These are phyloP conservation scores for Panicum virgatum DNA, from an alignment of 202 grass and related monocot species.

Conservation along the genomic window DNA sequence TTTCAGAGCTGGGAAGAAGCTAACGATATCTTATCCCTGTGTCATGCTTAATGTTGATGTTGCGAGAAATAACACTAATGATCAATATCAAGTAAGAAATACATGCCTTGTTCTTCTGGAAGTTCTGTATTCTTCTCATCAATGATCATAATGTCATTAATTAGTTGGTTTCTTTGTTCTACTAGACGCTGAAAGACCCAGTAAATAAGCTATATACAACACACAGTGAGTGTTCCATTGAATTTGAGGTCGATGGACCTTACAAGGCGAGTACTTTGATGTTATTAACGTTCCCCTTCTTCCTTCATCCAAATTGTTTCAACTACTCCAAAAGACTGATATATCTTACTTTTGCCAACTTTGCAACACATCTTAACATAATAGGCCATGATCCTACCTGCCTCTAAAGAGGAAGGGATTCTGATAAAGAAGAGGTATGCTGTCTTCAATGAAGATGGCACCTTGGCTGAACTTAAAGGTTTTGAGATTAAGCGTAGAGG, in stretches of 20 bases:
- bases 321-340: slow-evolving; percentile 8
- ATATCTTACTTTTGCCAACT: slow-evolving; percentile 17
- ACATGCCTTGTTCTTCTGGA: slow-evolving; percentile 17
- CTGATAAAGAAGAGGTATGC: slow-evolving; percentile 98
- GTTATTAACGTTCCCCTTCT: neutral
- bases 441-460: slow-evolving; percentile 98
- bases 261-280: slow-evolving; percentile 75
- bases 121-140: slow-evolving; percentile 31
- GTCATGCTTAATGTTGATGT: slow-evolving; percentile 98
- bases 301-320: slow-evolving; percentile 20
- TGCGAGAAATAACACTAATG: slow-evolving; percentile 92
- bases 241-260: slow-evolving; percentile 98
- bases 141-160: slow-evolving; percentile 19
- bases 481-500: slow-evolving; percentile 99
- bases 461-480: slow-evolving; percentile 94
- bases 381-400: slow-evolving; percentile 96
- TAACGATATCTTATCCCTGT: slow-evolving; percentile 94
- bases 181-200: slow-evolving; percentile 77
- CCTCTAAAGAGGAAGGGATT: slow-evolving; percentile 97
- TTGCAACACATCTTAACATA: slow-evolving; percentile 33
- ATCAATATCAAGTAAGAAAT: slow-evolving; percentile 89
- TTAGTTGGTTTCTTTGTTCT: slow-evolving; percentile 34
- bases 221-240: slow-evolving; percentile 96
- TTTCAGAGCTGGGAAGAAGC: slow-evolving; percentile 81
- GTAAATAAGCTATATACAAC: slow-evolving; percentile 83